Evolutionary conservation across 2,329 filamentous ascomycete species (phyloP), one percentile per base, ranked within the genome.

Genomic region (Cadophora malorum): DNA sequence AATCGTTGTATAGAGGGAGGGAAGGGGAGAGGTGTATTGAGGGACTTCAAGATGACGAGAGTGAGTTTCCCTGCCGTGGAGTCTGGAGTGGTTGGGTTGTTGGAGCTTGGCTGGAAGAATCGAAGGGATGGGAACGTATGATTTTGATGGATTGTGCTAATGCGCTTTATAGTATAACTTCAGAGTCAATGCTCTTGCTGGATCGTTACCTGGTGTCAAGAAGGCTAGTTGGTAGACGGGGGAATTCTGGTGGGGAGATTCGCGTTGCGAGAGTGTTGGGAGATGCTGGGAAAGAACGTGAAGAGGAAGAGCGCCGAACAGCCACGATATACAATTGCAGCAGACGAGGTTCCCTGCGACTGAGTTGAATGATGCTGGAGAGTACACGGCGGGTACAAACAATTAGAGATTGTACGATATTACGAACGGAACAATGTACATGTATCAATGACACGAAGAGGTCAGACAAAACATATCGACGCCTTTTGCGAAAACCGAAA

Each of bases 1-100:
- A 98, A 97, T 82, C 85, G 96, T 74, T 99, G 96, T 83, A 90
- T 97, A 64, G 87, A 95, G 79, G 94, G 94, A 73, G 96, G 96
- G n/a, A 94, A 93, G 79, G 91, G 91, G 21, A 87, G 93, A 74
- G 93, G 94, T 90, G 85, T 99, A n/a, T 85, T 98, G 73, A 89
- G 93, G 67, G 95, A 96, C 78, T 99, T 99, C 77, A 93, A 94
- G 81, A 87, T 99, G 86, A 90, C 91, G 68, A 87, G 95, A 83
- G 95, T 98, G 86, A 79, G 93, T 33, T 7, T 3, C 52, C 52
- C 38, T 65, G 45, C 12, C 25, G 21, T 45, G 45, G 19, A 47
- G 9, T 38, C 38, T 2, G 19, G 33, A 28, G 21, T n/a, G 52
- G n/a, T 65, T 56, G 35, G 53, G 2, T 14, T 38, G 63, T 10